Conservation (phyloP, 2,329 filamentous ascomycete genomes). For the Ceratocystis variospora region DNA sequence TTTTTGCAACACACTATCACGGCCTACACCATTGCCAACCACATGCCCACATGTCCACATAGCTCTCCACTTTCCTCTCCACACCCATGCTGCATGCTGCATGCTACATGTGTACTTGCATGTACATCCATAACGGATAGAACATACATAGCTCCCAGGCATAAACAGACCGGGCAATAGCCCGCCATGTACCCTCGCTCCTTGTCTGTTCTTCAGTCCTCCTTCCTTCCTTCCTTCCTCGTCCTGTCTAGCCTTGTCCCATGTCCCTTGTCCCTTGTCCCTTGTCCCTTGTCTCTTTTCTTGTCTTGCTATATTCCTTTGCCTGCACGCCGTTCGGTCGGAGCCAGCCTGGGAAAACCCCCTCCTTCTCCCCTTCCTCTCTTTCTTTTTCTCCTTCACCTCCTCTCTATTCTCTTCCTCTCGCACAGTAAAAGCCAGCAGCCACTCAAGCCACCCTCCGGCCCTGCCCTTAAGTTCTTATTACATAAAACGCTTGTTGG, state of each 20-base stretch:
- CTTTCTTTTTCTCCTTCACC: too few relatives aligned
- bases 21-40: too few relatives aligned
- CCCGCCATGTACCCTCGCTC: not conserved
- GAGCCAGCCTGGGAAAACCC: not conserved
- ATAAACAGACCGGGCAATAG: not conserved
- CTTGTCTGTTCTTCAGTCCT: not conserved
- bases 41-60: too few relatives aligned
- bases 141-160: not conserved
- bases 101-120: not conserved
- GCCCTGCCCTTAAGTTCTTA: slow-evolving; percentile 16
- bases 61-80: too few relatives aligned
- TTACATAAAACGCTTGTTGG: slow-evolving; percentile 21
- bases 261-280: not conserved
- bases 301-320: not conserved
- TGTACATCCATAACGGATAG: not conserved
- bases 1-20: too few relatives aligned
- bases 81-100: not conserved
- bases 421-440: not conserved
- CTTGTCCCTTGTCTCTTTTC: not conserved
- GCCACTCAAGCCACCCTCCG: slow-evolving; percentile 6
- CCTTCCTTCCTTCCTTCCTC: not conserved
- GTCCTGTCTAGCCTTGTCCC: not conserved
- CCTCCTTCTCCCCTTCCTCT: too few relatives aligned
- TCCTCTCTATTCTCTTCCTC: not conserved
- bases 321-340: not conserved